Evolutionary conservation across 176 grass and related monocot genomes (phyloP), one percentile per base, ranked within the genome.

Genomic region (Lolium rigidum): DNA sequence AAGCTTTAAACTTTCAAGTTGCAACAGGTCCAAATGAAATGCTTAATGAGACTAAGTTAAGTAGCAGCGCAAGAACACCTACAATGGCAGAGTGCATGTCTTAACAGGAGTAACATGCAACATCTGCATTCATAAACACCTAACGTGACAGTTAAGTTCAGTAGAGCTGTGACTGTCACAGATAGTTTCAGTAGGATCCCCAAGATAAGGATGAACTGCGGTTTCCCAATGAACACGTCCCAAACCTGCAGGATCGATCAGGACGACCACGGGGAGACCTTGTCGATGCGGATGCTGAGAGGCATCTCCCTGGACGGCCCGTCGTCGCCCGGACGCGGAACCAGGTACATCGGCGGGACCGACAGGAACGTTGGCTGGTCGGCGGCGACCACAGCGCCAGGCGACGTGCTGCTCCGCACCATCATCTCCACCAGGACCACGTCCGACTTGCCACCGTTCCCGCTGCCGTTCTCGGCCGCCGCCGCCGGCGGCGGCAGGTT

Each of bases 201-300:
- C 4, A 52, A 35, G 31, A 35, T 35, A 35, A 35, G 2, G 1
- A 35, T 35, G 31, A 35, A 35, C 49, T 50, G 48, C 11, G 14
- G 13, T 1, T 50, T 4, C 48, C 2, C 48, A 10, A 52, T 52
- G 4, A 16, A 16, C 50, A 52, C 13, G 13, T 52, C 3, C 50
- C 50, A 67, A 12, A 37, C 14, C 15, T 47, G 16, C 35, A 38
- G 9, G 26, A 28, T 28, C 1, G 12, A 49, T 74, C 70, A 74
- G 70, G 6, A 22, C 11, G 21, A 48, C 43, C 43, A 74, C 13
- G 70, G 70, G 12, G 1, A 0, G 0, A 8, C 8, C 60, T 88
- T 77, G 18, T 78, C 80, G 43, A 88, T 88, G 80, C 81, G 86
- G 4, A 88, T 62, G 73, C 14, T 21, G 25, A 83, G 80, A 1